Base-by-base conservation (phyloP, 768 basidiomycete genomes). In the Pisolithus microcarpus region DNA sequence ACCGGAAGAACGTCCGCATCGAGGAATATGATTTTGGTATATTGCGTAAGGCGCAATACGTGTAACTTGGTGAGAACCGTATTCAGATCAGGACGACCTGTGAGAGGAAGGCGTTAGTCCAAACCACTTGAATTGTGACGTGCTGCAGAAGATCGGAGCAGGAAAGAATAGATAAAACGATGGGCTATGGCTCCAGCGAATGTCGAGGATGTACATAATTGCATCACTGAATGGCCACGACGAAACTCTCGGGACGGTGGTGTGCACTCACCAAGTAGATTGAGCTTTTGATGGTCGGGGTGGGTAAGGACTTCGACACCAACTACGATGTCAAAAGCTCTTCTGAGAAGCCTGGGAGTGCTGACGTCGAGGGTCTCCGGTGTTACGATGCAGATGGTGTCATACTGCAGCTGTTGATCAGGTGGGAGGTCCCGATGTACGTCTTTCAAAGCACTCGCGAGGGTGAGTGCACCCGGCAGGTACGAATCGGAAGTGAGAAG, bases 41-140 rank as follows among this genome's bases (percentile, higher is more conserved):
- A 96, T 64, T 89, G 86, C 15, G 79, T 81, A 55, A 99, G 82
- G 54, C 96, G 91, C 65, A 98, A 97, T 57, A 89, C 78, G 69
- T 99, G 96, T 51, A 99, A 74, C 70, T 99, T 99, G 52, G 96
- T 97, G 70, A 98, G 81, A 69, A 94, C 91, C 54, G 88, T 83
- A 64, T 84, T 79, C 52, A 99, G 84, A 73, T 99, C 95, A 24
- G 83, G 90, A 52, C 96, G 93, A 62, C 96, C 95, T 98, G 67
- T 40, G 47, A 45, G 50, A 45, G 55, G 28, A 56, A 54, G 43
- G 44, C 11, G 52, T 61, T 37, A 59, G 65, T 48, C 30, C 23
- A 15, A 46, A 42, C 24, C 38, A n/a, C 26, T 39, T 43, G 46
- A 36, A 24, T 31, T 43, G 26, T 10, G 30, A 10, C 30, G 30